Conservation (phyloP, 2,329 filamentous ascomycete species). For the Diaporthe ampelina region DNA sequence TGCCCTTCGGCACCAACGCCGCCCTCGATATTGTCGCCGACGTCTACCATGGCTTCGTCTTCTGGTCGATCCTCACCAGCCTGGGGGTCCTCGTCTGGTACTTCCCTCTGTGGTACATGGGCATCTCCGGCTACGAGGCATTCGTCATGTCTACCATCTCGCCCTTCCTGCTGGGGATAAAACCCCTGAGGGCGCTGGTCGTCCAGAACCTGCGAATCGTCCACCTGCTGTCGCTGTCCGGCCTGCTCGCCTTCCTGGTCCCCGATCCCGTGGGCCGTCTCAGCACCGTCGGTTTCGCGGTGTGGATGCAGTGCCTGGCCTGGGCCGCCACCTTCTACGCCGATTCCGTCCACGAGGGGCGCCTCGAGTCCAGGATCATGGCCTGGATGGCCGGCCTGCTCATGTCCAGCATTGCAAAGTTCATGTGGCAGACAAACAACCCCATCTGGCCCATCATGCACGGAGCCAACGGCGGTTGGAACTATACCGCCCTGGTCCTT, state of each 20-base stretch:
- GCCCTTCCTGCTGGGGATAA: constrained; percentile 82
- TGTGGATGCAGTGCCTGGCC: constrained; percentile 83
- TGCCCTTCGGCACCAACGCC: constrained; percentile 80
- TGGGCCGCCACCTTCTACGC: constrained; percentile 88
- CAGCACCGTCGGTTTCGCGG: constrained; percentile 83
- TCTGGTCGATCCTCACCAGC: constrained; percentile 95
- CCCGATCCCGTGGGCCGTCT: constrained; percentile 81
- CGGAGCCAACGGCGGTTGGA: constrained; percentile 90
- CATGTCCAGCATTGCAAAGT: constrained; percentile 89
- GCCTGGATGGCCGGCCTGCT: constrained; percentile 87
- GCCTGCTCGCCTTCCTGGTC: constrained; percentile 84
- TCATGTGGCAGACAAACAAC: constrained; percentile 94
- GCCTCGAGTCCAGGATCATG: constrained; percentile 85
- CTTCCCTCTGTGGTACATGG: constrained; percentile 99
- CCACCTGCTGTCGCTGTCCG: constrained; percentile 81
- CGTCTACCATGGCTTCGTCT: constrained; percentile 94
- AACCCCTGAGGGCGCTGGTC: constrained; percentile 76
- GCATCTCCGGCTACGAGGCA: constrained; percentile 95
- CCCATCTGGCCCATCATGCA: constrained; percentile 97
- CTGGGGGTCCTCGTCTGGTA: constrained; percentile 95
- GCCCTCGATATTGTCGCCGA: constrained; percentile 87
- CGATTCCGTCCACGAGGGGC: constrained; percentile 79
- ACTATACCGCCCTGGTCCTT: constrained; percentile 83
- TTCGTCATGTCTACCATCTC: constrained; percentile 88
- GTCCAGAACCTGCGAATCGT: constrained; percentile 77